These are phyloP conservation scores for Trametes gibbosa DNA, from an alignment of 768 basidiomycete genomes.

Conservation along the genomic window DNA sequence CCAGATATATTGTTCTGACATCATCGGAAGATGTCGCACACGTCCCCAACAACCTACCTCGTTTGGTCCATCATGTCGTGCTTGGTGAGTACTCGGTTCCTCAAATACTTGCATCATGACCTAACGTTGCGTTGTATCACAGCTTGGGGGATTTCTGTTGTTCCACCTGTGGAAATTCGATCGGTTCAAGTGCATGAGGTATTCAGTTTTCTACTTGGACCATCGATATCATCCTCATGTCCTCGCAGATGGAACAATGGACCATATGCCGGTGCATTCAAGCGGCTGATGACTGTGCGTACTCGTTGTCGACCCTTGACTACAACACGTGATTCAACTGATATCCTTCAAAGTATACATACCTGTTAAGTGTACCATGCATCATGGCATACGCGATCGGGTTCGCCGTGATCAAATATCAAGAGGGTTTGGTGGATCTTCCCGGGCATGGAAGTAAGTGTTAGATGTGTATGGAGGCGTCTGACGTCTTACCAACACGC, in stretches of 20 bases:
- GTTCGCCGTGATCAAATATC: conserved; percentile 70
- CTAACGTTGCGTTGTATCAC: neutral
- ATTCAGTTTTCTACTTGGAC: conserved; percentile 16
- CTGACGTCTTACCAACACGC: conserved; percentile 1
- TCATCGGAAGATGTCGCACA: conserved; percentile 51
- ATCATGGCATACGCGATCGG: conserved; percentile 58
- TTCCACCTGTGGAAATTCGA: conserved; percentile 82
- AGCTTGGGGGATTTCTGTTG: conserved; percentile 64
- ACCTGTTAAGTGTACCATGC: conserved; percentile 60
- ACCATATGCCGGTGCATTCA: conserved; percentile 70
- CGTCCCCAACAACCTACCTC: conserved; percentile 57
- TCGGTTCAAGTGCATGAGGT: conserved; percentile 71
- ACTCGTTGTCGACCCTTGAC: neutral
- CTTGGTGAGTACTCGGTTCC: conserved; percentile 40
- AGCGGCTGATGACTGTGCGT: conserved; percentile 80
- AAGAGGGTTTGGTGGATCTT: conserved; percentile 54
- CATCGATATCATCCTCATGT: neutral
- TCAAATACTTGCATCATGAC: neutral
- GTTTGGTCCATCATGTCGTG: conserved; percentile 58
- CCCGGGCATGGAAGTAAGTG: conserved; percentile 51
- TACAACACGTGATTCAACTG: neutral
- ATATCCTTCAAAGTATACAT: conserved; percentile 56
- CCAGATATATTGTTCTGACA: neutral
- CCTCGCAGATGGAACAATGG: conserved; percentile 68
- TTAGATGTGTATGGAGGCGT: neutral